Conservation (phyloP, 768 basidiomycete genomes). For the Thelephora ganbajun region DNA sequence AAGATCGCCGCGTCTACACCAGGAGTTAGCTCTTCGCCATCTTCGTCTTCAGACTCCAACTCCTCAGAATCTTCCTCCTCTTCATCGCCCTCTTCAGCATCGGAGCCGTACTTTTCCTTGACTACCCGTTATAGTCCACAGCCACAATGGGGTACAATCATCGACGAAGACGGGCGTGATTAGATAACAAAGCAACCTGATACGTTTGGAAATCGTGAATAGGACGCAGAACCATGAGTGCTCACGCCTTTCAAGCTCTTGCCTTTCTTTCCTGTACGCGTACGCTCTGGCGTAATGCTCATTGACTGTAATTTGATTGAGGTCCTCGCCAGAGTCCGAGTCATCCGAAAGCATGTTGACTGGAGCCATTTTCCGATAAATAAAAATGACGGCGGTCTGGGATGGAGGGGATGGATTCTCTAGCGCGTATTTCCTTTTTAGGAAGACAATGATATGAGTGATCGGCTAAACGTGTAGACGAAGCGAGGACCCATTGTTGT, state of each 20-base stretch:
- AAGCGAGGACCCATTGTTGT: too few species aligned
- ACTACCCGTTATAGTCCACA: slow-evolving; percentile 28
- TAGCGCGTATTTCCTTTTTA: too few species aligned
- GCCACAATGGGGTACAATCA: background rate
- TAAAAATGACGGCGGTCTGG: too few species aligned
- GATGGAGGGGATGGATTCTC: too few species aligned
- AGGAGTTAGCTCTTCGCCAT: slow-evolving; percentile 90
- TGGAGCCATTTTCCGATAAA: too few species aligned
- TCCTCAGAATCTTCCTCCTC: slow-evolving; percentile 54
- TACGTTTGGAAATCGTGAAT: background rate
- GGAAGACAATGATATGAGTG: too few species aligned
- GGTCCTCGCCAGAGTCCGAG: slow-evolving; percentile 22
- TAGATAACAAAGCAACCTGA: too few species aligned
- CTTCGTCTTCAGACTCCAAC: slow-evolving; percentile 82
- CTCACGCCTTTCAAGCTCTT: slow-evolving; percentile 69
- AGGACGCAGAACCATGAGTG: slow-evolving; percentile 4
- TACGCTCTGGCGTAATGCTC: slow-evolving; percentile 74
- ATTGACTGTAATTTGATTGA: slow-evolving; percentile 50
- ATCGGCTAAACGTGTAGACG: too few species aligned
- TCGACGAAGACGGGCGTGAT: background rate
- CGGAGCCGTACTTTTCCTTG: slow-evolving; percentile 79
- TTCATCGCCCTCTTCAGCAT: slow-evolving; percentile 39
- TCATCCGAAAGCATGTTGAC: slow-evolving; percentile 14
- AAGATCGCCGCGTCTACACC: slow-evolving; percentile 90
- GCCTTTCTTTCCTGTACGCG: slow-evolving; percentile 69